Percentiles rank a stretch among this genome's conserved stretches.
These are phyloP conservation scores for Paramecium primaurelia DNA, from an alignment of 73 alveolate species.

Conservation along the genomic window DNA sequence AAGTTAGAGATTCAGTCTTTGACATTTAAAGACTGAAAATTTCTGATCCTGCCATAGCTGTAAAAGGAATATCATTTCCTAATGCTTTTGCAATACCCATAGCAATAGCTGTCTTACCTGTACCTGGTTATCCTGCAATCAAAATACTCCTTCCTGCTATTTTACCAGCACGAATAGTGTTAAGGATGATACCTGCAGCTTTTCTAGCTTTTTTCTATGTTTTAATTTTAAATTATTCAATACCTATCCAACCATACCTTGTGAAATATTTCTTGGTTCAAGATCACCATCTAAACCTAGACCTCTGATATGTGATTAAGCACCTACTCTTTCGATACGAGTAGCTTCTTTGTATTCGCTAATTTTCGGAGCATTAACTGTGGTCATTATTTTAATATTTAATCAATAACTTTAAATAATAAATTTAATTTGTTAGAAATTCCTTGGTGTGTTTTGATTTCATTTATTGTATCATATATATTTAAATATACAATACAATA, in stretches of 20 bases:
- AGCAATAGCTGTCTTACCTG: conserved; percentile 97
- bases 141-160: conserved; percentile 98
- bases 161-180: conserved; percentile 89
- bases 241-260: conserved; percentile 99
- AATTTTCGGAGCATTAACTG: conserved; percentile 74
- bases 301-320: conserved; percentile 98
- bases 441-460: background rate
- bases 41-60: conserved; percentile 99
- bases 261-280: conserved; percentile 94
- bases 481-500: too few relatives aligned
- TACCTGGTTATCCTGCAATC: conserved; percentile 99
- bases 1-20: conserved; percentile 97
- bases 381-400: background rate
- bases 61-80: conserved; percentile 95
- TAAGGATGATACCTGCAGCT: conserved; percentile 89
- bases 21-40: conserved; percentile 97
- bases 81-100: conserved; percentile 98
- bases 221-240: background rate
- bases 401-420: background rate
- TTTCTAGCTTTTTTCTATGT: conserved; percentile 90
- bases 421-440: background rate
- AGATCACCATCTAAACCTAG: conserved; percentile 94
- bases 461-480: too few relatives aligned
- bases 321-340: conserved; percentile 94
- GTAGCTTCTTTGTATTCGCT: conserved; percentile 91